Evolutionary conservation across 257 asterid species (phyloP).

Genomic region (Thymus mandschuricus): DNA sequence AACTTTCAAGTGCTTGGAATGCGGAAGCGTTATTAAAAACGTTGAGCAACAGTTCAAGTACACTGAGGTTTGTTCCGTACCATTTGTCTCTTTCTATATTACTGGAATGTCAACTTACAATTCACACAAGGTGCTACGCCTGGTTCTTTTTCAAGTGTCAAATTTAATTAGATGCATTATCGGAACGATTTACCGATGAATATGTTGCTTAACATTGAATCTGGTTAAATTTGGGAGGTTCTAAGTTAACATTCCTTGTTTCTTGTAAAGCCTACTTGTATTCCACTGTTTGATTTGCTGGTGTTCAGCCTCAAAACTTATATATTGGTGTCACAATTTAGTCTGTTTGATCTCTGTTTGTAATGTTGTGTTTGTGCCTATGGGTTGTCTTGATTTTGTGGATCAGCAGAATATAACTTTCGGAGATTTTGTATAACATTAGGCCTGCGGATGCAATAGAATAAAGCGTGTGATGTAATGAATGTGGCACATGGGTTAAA

Average conservation of each 20-base stretch:
- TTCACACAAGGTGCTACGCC: not conserved
- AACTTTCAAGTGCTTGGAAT: constrained; percentile 90
- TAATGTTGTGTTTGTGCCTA: not conserved
- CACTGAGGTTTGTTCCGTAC: constrained; percentile 64
- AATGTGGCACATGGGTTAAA: too few species aligned
- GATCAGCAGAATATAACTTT: not conserved
- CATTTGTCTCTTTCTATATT: not conserved
- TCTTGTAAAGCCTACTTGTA: constrained; percentile 32
- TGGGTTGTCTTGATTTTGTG: not conserved
- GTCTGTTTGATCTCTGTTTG: not conserved
- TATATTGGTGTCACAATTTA: constrained; percentile 21
- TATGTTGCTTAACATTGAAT: constrained; percentile 1
- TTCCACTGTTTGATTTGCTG: not conserved
- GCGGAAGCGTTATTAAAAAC: constrained; percentile 69
- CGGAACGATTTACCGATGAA: constrained; percentile 5
- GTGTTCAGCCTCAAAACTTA: constrained; percentile 23
- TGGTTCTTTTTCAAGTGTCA: not conserved
- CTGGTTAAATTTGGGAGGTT: constrained; percentile 23
- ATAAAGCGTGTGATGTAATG: too few species aligned
- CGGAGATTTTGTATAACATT: not conserved
- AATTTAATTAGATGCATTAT: not conserved
- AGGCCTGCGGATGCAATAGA: too few species aligned
- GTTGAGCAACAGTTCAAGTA: constrained; percentile 96
- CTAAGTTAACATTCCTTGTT: constrained; percentile 9
- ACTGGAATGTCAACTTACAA: not conserved